Evolutionary conservation across 2,329 filamentous ascomycete species (phyloP).

Genomic region (Grosmannia huntii): DNA sequence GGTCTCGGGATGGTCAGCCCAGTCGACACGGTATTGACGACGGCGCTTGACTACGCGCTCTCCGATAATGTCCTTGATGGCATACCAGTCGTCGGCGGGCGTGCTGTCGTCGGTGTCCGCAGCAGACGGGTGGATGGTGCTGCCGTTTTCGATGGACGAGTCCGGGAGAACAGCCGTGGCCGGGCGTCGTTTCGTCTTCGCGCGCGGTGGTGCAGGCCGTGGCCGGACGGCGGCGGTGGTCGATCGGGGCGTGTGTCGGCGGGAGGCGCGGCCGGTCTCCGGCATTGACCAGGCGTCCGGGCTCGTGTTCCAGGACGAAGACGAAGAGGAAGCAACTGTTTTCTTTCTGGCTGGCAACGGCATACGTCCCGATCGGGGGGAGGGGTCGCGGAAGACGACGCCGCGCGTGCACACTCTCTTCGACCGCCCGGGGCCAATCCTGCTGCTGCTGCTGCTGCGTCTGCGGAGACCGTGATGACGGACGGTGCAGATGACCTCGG

Average conservation of each 20-base stretch:
- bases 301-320: not conserved
- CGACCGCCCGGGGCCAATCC: not conserved
- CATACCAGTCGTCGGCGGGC: slow-evolving; percentile 14
- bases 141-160: not conserved
- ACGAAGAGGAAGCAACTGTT: not conserved
- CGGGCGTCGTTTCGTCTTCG: not conserved
- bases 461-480: not conserved
- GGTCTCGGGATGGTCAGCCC: slow-evolving; percentile 38
- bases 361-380: not conserved
- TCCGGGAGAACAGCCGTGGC: not conserved
- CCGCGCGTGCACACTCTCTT: not conserved
- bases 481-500: not conserved
- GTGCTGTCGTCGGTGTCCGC: not conserved
- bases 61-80: slow-evolving; percentile 23
- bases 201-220: not conserved
- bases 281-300: not conserved
- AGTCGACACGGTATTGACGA: slow-evolving; percentile 40
- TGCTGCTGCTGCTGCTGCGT: not conserved
- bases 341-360: not conserved
- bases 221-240: not conserved
- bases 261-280: not conserved
- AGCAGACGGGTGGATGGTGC: not conserved
- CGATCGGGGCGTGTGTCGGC: not conserved
- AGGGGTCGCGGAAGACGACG: not conserved
- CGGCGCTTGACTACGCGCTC: slow-evolving; percentile 20